Evolutionary conservation across 1,284 basidiomycete genomes (phyloP).

Genomic region (Wallemia hederae): DNA sequence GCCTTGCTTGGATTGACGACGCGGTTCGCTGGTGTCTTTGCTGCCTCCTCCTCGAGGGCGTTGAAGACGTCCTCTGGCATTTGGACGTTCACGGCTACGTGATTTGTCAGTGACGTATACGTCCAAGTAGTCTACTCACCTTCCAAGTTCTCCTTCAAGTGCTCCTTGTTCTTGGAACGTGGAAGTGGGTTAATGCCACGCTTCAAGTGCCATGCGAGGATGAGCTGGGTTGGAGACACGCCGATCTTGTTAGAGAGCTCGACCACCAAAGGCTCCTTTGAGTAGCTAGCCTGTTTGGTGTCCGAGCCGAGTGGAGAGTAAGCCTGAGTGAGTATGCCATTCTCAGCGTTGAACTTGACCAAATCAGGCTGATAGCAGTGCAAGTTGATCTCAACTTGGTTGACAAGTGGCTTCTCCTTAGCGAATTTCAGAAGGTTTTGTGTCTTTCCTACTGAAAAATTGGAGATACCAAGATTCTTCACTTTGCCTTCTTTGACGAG

Average conservation of each 20-base stretch:
- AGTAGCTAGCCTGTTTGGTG: neutral
- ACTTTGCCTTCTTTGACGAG: constrained; percentile 31
- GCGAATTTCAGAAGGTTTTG: constrained; percentile 27
- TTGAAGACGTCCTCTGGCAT: neutral
- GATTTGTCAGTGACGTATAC: neutral
- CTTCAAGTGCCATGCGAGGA: neutral
- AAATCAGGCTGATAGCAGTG: constrained; percentile 50
- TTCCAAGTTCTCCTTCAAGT: neutral
- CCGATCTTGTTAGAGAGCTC: neutral
- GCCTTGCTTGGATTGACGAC: neutral
- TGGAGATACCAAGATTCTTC: constrained; percentile 51
- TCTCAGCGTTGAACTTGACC: constrained; percentile 32
- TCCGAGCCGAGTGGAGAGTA: constrained; percentile 54
- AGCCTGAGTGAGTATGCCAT: constrained; percentile 42
- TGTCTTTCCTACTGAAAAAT: constrained; percentile 35
- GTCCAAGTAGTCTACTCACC: neutral
- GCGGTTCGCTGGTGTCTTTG: neutral
- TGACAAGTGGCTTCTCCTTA: constrained; percentile 33
- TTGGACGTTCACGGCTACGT: neutral
- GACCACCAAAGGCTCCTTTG: neutral
- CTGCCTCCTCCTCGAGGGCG: neutral
- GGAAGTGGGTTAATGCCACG: neutral
- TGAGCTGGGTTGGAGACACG: neutral
- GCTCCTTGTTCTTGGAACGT: neutral
- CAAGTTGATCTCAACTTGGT: constrained; percentile 49